A percentile compares a stretch with the other conserved stretches of the same genome.
These are phyloP conservation scores for Hyphopichia burtonii DNA, from an alignment of 1,139 yeast genomes.

Conservation along the genomic window DNA sequence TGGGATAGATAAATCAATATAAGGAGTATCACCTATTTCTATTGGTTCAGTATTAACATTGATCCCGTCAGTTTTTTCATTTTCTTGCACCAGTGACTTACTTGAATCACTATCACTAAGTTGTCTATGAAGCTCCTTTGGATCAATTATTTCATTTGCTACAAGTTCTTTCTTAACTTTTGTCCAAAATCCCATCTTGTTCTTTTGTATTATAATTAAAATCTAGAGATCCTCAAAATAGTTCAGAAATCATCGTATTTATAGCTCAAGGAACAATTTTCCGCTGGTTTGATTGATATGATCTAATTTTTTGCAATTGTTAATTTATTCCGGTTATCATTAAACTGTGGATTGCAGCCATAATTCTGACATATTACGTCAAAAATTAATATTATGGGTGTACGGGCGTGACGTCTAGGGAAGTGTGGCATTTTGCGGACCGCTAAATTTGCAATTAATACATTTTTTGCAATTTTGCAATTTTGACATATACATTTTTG, in stretches of 20 bases:
- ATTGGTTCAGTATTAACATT: neutral
- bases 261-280: too few relatives aligned
- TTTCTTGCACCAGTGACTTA: neutral
- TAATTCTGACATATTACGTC: neutral
- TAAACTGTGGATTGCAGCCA: neutral
- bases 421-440: too few relatives aligned
- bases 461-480: too few relatives aligned
- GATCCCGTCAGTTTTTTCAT: neutral
- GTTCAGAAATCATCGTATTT: too few relatives aligned
- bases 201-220: too few relatives aligned
- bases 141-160: constrained; percentile 3
- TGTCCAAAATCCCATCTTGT: constrained; percentile 2
- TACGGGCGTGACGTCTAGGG: too few relatives aligned
- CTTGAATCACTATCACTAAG: neutral
- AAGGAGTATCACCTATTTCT: constrained; percentile 11
- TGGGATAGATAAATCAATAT: constrained; percentile 32
- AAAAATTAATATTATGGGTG: too few relatives aligned
- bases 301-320: too few relatives aligned
- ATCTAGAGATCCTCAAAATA: neutral
- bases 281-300: too few relatives aligned
- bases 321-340: neutral
- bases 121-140: neutral
- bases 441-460: too few relatives aligned
- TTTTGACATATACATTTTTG: too few relatives aligned
- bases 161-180: neutral